Conservation (phyloP, 2,329 filamentous ascomycete genomes). For the Penicillium sp. region DNA sequence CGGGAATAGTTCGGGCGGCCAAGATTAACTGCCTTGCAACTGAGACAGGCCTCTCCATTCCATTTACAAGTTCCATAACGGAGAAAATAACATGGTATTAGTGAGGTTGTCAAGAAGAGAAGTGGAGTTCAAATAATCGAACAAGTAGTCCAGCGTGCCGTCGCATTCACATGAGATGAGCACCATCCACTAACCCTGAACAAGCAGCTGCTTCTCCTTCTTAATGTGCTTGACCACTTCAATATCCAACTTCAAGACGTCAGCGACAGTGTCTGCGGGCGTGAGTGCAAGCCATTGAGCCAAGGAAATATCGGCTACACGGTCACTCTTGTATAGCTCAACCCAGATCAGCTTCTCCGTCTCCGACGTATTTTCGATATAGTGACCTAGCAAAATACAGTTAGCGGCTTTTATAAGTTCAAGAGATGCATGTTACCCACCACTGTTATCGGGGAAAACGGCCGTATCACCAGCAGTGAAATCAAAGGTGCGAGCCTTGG, state of each 20-base stretch:
- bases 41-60: no score
- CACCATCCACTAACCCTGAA: slow-evolving; percentile 1
- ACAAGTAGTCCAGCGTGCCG: no score
- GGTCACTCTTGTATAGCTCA: slow-evolving; percentile 64
- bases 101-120: no score
- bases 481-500: slow-evolving; percentile 61
- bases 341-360: slow-evolving; percentile 62
- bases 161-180: no score
- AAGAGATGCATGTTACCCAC: slow-evolving; percentile 19
- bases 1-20: neutral
- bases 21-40: no score
- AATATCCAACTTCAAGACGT: slow-evolving; percentile 17
- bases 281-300: slow-evolving; percentile 67
- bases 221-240: slow-evolving; percentile 19
- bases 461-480: slow-evolving; percentile 63
- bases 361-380: slow-evolving; percentile 63
- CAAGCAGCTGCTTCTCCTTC: slow-evolving; percentile 19
- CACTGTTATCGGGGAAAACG: slow-evolving; percentile 60
- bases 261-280: slow-evolving; percentile 37
- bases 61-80: no score
- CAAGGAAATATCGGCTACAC: slow-evolving; percentile 61
- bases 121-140: no score
- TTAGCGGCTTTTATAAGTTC: neutral
- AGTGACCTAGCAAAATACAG: slow-evolving; percentile 47
- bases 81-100: no score